Conservation (phyloP, 148 eudicot species). For the Rhododendron simsii region DNA sequence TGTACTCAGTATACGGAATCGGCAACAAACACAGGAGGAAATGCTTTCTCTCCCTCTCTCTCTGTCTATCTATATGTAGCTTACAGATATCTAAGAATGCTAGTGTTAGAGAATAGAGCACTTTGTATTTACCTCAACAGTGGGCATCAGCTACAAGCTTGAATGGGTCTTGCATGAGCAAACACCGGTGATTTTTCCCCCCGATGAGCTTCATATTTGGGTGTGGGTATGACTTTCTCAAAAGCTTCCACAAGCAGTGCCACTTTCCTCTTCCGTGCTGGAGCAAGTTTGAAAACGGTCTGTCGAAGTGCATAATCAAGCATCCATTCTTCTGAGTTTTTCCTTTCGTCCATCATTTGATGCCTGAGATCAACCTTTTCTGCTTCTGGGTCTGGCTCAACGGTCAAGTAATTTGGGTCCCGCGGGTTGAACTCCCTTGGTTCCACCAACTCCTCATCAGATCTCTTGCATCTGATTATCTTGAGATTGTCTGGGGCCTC, state of each 20-base stretch:
- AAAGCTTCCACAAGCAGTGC: slow-evolving; percentile 83
- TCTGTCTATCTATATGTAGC: neutral
- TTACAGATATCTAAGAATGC: neutral
- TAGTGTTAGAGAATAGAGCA: neutral
- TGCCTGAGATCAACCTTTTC: slow-evolving; percentile 86
- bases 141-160: slow-evolving; percentile 47
- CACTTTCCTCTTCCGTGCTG: slow-evolving; percentile 73
- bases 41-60: neutral
- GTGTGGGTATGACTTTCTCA: slow-evolving; percentile 61
- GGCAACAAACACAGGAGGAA: neutral
- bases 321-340: slow-evolving; percentile 86
- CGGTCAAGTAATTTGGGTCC: slow-evolving; percentile 65
- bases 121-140: slow-evolving; percentile 24
- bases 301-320: slow-evolving; percentile 69
- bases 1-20: neutral
- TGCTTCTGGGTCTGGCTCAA: slow-evolving; percentile 57
- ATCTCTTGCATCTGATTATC: slow-evolving; percentile 27
- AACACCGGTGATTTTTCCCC: slow-evolving; percentile 34
- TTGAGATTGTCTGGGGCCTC: slow-evolving; percentile 22
- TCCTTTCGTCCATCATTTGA: slow-evolving; percentile 67
- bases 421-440: slow-evolving; percentile 56
- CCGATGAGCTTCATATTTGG: slow-evolving; percentile 29
- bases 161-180: slow-evolving; percentile 31
- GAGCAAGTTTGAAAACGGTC: slow-evolving; percentile 63
- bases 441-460: slow-evolving; percentile 31